Conservation (phyloP, 495 filamentous ascomycete species). For the Podospora anserina region DNA sequence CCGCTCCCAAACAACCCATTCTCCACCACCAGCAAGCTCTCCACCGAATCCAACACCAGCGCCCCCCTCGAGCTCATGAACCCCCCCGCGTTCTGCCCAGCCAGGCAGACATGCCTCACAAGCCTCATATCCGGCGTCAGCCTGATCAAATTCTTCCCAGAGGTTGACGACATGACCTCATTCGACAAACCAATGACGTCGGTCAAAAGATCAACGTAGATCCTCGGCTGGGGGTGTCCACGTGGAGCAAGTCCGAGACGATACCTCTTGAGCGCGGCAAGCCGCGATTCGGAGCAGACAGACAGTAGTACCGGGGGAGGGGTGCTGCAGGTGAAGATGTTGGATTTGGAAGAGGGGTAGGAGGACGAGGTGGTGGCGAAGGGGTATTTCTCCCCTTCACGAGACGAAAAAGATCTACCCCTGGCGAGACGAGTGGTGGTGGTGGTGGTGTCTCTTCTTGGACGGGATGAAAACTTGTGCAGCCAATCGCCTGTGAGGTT, state of each 20-base stretch:
- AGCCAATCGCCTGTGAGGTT: neutral
- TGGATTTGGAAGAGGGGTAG: neutral
- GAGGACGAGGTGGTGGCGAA: neutral
- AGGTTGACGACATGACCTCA: conserved; percentile 11
- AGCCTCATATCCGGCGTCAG: conserved; percentile 14
- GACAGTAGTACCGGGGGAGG: conserved; percentile 33
- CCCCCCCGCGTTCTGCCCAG: neutral
- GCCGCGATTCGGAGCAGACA: conserved; percentile 35
- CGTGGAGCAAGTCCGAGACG: conserved; percentile 33
- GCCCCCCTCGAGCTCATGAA: neutral
- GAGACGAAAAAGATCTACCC: no score
- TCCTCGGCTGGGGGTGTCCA: conserved; percentile 28
- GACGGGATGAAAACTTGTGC: neutral
- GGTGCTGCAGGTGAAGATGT: conserved; percentile 23
- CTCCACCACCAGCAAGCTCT: conserved; percentile 15
- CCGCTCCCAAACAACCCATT: conserved; percentile 13
- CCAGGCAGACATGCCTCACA: conserved; percentile 7
- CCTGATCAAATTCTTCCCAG: conserved; percentile 18
- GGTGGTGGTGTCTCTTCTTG: no score
- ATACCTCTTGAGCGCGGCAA: conserved; percentile 36
- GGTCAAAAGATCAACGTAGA: conserved; percentile 35
- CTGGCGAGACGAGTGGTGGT: no score
- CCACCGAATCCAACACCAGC: neutral
- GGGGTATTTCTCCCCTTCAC: neutral
- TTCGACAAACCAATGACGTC: conserved; percentile 29